Conservation (phyloP, 176 grass and related monocot species). For the Alloteropsis semialata region DNA sequence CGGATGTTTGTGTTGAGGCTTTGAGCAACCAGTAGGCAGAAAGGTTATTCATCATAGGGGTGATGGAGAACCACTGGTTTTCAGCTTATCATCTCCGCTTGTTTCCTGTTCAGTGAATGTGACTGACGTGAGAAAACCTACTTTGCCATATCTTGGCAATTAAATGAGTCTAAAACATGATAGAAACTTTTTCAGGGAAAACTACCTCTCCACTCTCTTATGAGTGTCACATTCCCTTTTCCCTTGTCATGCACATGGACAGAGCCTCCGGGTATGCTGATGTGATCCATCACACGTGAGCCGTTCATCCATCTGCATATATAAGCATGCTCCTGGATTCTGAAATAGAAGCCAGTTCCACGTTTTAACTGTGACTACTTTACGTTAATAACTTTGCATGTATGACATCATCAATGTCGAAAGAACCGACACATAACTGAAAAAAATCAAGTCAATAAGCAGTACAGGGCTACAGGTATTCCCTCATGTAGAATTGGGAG, state of each 20-base stretch:
- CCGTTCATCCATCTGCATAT: constrained; percentile 71
- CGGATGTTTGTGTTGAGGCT: not conserved
- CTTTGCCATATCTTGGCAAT: constrained; percentile 18
- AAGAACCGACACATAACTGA: not conserved
- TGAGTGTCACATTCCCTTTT: not conserved
- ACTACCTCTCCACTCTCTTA: constrained; percentile 12
- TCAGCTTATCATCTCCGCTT: constrained; percentile 8
- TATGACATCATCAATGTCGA: not conserved
- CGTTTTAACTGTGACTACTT: not conserved
- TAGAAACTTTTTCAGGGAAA: constrained; percentile 4
- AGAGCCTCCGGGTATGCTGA: constrained; percentile 81
- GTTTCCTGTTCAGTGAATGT: constrained; percentile 26
- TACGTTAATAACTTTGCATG: not conserved
- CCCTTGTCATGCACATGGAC: constrained; percentile 71
- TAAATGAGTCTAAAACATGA: not conserved
- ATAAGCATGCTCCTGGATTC: constrained; percentile 87
- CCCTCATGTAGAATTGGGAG: not conserved
- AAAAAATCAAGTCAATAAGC: not conserved
- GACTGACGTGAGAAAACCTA: constrained; percentile 24
- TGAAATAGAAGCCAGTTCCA: constrained; percentile 43
- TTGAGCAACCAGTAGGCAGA: not conserved
- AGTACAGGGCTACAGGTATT: not conserved
- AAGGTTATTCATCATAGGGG: constrained; percentile 15
- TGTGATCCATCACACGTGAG: constrained; percentile 84
- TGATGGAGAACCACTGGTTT: constrained; percentile 2